These are phyloP conservation scores for Obba rivulosa DNA, from an alignment of 768 basidiomycete species.

Conservation along the genomic window DNA sequence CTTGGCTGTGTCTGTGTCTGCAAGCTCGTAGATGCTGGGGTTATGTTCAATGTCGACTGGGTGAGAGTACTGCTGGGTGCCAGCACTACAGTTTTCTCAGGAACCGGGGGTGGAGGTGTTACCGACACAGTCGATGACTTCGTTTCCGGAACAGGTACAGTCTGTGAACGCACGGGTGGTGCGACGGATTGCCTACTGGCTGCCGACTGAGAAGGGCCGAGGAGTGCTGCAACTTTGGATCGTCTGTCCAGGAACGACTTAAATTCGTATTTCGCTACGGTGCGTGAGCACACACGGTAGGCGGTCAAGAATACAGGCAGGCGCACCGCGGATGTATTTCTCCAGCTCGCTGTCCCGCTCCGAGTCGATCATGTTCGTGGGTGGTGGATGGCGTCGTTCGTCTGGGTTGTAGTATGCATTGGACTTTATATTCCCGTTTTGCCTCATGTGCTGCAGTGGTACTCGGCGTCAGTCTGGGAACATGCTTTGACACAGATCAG, in stretches of 20 bases:
- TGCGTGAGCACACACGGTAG: background rate
- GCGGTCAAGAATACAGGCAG: background rate
- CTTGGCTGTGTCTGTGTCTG: conserved; percentile 16
- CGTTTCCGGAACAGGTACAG: conserved; percentile 12
- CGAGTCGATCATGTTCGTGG: conserved; percentile 68
- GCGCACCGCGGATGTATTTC: conserved; percentile 79
- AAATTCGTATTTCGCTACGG: conserved; percentile 73
- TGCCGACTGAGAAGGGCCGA: conserved; percentile 26
- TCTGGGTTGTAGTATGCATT: conserved; percentile 82
- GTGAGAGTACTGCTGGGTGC: conserved; percentile 1
- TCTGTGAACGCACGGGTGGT: conserved; percentile 16
- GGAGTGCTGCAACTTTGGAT: conserved; percentile 23
- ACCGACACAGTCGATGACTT: background rate
- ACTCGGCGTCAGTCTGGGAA: background rate
- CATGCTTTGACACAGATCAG: conserved; percentile 1
- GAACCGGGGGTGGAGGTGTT: background rate
- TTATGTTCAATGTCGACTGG: conserved; percentile 8
- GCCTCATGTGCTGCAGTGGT: conserved; percentile 60
- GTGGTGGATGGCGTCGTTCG: conserved; percentile 76
- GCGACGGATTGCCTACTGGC: conserved; percentile 10
- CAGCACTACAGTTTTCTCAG: conserved; percentile 1
- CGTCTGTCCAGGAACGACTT: conserved; percentile 51
- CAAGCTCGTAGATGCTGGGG: conserved; percentile 3
- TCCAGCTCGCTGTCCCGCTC: conserved; percentile 90
- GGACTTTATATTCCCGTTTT: conserved; percentile 75